Evolutionary conservation across 2,329 filamentous ascomycete species (phyloP).

Genomic region (Juglanconis juglandina): DNA sequence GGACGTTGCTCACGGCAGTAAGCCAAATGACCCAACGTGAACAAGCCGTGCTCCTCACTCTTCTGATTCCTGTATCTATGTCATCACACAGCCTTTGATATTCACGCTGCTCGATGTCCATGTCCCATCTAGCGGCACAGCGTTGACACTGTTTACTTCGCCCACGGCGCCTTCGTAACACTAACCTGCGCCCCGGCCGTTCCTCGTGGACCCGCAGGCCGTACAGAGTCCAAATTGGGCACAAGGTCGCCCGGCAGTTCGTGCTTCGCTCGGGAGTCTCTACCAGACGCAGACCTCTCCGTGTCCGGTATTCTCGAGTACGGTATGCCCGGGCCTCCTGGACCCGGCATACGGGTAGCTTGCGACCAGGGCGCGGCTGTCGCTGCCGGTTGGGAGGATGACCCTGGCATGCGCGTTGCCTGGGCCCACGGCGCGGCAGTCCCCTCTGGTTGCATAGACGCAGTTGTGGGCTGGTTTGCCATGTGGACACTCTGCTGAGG

Average conservation of each 20-base stretch:
- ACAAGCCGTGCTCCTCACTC: not conserved
- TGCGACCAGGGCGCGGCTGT: slow-evolving; percentile 45
- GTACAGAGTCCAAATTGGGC: not conserved
- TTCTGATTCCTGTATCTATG: not conserved
- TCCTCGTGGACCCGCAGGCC: slow-evolving; percentile 15
- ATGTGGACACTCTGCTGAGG: slow-evolving; percentile 54
- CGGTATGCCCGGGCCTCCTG: slow-evolving; percentile 29
- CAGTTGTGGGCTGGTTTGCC: slow-evolving; percentile 47
- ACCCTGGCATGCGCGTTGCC: slow-evolving; percentile 36
- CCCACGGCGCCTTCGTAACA: slow-evolving; percentile 19
- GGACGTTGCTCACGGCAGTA: not conserved
- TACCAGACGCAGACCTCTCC: not conserved
- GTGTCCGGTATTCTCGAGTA: slow-evolving; percentile 25
- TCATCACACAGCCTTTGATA: not conserved
- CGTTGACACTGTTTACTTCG: slow-evolving; percentile 4
- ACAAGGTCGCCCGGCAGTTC: slow-evolving; percentile 1
- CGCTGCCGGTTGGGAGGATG: slow-evolving; percentile 28
- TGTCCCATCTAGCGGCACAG: not conserved
- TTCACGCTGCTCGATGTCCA: not conserved
- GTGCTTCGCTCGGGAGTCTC: too few species aligned
- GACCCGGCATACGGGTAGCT: slow-evolving; percentile 37
- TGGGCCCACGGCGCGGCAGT: slow-evolving; percentile 45
- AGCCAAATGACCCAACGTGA: not conserved
- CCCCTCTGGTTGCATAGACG: slow-evolving; percentile 28
- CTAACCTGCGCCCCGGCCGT: slow-evolving; percentile 17